Base-by-base conservation (phyloP, 2,329 filamentous ascomycete genomes). In the Neofusicoccum umdonicola region DNA sequence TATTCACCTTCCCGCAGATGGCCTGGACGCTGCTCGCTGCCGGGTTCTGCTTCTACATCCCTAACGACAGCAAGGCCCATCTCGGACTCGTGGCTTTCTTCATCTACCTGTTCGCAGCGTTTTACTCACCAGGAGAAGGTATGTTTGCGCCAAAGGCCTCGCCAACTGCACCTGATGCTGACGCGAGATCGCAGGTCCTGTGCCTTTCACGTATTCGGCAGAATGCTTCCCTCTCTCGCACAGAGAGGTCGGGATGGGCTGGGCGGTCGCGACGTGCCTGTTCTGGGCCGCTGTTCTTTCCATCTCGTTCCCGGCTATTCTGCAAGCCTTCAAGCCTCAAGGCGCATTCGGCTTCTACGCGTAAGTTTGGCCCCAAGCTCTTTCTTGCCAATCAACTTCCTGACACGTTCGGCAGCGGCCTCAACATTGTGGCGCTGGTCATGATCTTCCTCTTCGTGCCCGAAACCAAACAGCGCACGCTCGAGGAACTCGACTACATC, bases 281-380 rank as follows among this genome's bases (percentile, higher is more conserved):
- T 77, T 78, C 69, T 80, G 76, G 74, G 77, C 78, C 11, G 71
- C 77, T 17, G 71, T 78, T 4, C 69, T 80, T 11, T 74, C 72
- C 6, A 71, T 80, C 22, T 78, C 73, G 7, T 79, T 78, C 68
- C 77, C 77, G 4, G 68, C 71, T 9, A 74, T 79, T 44, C 71
- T 80, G 13, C 64, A 66, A 4, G 70, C 71, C 3, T 70, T 80
- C 48, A 71, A 71, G 27, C 71, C 76, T 1, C 73, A 73, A 9
- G 78, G 77, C 2, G 84, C 85, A 1, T 88, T 89, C 68, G 82
- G 85, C 2, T 87, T 89, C 71, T 89, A 89, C 65, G 82, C 79
- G 56, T 60, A 27, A 47, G 56, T 47, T 15, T 35, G 5, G 27
- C 7, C 7, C 8, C 22, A 22, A 13, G 9, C 12, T 58, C 7